A percentile compares a stretch with the other conserved stretches of the same genome.
These are phyloP conservation scores for Chytridium lagenaria DNA, from an alignment of 371 early-diverging fungal genomes.

Conservation along the genomic window DNA sequence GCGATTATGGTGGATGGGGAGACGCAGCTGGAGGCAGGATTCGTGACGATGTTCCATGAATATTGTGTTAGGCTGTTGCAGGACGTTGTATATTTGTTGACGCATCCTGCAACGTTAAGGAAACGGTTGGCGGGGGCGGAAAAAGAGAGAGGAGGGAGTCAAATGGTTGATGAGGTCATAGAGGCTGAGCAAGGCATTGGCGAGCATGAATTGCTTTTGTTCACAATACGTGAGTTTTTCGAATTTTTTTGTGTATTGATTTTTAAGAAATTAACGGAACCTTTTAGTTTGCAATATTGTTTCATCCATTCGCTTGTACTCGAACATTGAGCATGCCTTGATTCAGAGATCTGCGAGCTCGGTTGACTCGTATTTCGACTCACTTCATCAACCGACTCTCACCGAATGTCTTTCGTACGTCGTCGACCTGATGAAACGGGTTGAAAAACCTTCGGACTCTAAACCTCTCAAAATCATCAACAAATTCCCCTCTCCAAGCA, in stretches of 20 bases:
- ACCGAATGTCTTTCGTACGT: constrained; percentile 10
- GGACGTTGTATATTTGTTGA: constrained; percentile 36
- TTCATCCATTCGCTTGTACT: constrained; percentile 30
- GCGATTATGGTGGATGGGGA: neutral
- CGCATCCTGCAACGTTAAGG: constrained; percentile 40
- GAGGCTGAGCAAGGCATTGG: neutral
- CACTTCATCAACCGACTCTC: neutral
- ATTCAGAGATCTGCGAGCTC: neutral
- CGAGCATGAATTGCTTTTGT: constrained; percentile 17
- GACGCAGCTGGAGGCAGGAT: constrained; percentile 1
- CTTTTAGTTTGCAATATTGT: constrained; percentile 37
- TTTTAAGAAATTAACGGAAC: neutral
- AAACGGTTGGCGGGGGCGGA: constrained; percentile 12
- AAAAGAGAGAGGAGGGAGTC: constrained; percentile 12
- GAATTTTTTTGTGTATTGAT: neutral
- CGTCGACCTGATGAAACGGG: constrained; percentile 8
- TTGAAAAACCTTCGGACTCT: neutral
- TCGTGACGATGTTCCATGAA: constrained; percentile 24
- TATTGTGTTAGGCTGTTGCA: constrained; percentile 25
- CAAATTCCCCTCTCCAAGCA: neutral
- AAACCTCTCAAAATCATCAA: neutral
- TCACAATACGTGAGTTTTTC: constrained; percentile 18
- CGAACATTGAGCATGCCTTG: constrained; percentile 23
- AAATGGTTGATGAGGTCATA: neutral
- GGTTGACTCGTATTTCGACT: neutral